A percentile compares a stretch with the other conserved stretches of the same genome.
phyloP scores from a whole-genome alignment of 208 protist species.

The Phytomonas francai region DNA sequence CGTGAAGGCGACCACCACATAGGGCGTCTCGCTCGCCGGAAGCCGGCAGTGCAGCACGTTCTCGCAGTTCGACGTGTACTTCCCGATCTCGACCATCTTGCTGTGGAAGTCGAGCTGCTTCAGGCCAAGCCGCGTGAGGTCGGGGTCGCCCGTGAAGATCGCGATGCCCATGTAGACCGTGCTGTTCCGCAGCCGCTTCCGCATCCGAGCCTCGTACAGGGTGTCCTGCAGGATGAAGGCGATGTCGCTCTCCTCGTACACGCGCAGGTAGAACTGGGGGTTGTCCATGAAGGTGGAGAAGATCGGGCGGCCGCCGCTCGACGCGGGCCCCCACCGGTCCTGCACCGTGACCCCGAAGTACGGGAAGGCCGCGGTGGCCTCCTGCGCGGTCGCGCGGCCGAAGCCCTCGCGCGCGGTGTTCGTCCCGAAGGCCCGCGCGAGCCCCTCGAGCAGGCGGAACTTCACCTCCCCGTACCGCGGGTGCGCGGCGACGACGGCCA shows the following conservation, averaged over 20 bases:
- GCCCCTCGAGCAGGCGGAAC: slow-evolving; percentile 81
- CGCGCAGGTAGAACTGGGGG: slow-evolving; percentile 83
- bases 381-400: slow-evolving; percentile 73
- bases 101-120: slow-evolving; percentile 90
- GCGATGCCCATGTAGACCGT: slow-evolving; percentile 88
- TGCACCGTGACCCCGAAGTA: slow-evolving; percentile 86
- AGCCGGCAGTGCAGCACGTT: slow-evolving; percentile 85
- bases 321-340: slow-evolving; percentile 66
- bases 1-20: slow-evolving; percentile 87
- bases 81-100: slow-evolving; percentile 79
- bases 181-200: slow-evolving; percentile 81
- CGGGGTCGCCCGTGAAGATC: slow-evolving; percentile 77
- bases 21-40: slow-evolving; percentile 61
- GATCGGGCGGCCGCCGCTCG: slow-evolving; percentile 77
- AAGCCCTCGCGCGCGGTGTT: slow-evolving; percentile 80
- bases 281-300: slow-evolving; percentile 91
- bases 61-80: slow-evolving; percentile 88
- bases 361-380: slow-evolving; percentile 56
- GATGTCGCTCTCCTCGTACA: slow-evolving; percentile 52
- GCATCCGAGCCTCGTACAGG: slow-evolving; percentile 80
- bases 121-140: slow-evolving; percentile 57
- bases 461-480: slow-evolving; percentile 77
- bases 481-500: slow-evolving; percentile 60
- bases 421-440: slow-evolving; percentile 79
- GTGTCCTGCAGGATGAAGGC: slow-evolving; percentile 86